Conservation (phyloP, 306 rosid genomes). For the Ormosia emarginata region DNA sequence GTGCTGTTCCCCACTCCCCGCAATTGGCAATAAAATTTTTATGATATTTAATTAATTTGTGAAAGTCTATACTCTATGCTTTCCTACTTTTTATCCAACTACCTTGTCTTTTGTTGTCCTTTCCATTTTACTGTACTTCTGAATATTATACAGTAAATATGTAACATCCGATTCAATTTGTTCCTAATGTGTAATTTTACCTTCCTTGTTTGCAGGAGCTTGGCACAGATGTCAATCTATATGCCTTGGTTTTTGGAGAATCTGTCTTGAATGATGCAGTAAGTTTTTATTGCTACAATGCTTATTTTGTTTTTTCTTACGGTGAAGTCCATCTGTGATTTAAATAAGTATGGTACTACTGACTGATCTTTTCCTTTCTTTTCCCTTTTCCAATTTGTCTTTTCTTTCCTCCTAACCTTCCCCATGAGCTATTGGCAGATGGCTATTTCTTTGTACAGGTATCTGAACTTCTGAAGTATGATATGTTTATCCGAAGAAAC, state of each 20-base stretch:
- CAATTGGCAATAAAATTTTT: too few relatives aligned
- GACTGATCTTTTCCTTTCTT: slow-evolving; percentile 10
- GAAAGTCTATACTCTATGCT: background rate
- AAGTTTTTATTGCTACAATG: slow-evolving; percentile 34
- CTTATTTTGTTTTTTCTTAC: background rate
- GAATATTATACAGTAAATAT: slow-evolving; percentile 1
- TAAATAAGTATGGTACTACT: slow-evolving; percentile 21
- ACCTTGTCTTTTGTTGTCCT: background rate
- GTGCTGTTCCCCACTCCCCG: too few relatives aligned
- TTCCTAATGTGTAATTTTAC: slow-evolving; percentile 4
- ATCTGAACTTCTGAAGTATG: slow-evolving; percentile 28
- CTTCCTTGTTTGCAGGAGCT: slow-evolving; percentile 65
- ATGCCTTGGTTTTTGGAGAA: slow-evolving; percentile 98
- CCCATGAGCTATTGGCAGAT: slow-evolving; percentile 55
- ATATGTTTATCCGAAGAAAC: background rate
- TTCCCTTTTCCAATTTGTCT: background rate
- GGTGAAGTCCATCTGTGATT: slow-evolving; percentile 13
- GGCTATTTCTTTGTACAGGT: slow-evolving; percentile 99
- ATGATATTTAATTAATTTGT: too few relatives aligned
- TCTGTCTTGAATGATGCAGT: slow-evolving; percentile 97
- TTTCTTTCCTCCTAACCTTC: slow-evolving; percentile 10
- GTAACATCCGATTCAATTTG: background rate
- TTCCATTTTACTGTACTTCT: background rate
- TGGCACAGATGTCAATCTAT: slow-evolving; percentile 85
- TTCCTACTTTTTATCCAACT: background rate